These are phyloP conservation scores for Esteya vermicola DNA, from an alignment of 2,329 filamentous ascomycete species.

Conservation along the genomic window DNA sequence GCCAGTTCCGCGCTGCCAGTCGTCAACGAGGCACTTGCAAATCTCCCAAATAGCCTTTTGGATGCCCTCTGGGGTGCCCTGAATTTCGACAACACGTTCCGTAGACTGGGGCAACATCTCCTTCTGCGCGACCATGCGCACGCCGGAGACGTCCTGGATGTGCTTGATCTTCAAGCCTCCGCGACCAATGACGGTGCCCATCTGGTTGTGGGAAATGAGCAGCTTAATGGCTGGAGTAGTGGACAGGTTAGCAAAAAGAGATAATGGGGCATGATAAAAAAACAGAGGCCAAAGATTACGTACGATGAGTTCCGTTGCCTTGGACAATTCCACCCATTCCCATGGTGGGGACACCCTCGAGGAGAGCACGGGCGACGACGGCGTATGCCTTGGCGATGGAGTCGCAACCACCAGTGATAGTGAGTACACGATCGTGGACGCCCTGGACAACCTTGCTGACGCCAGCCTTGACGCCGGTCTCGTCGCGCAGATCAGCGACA, in stretches of 20 bases:
- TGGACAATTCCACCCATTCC: slow-evolving; percentile 88
- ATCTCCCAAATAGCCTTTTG: slow-evolving; percentile 98
- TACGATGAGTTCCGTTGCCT: slow-evolving; percentile 89
- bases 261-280: background rate
- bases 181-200: slow-evolving; percentile 97
- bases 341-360: slow-evolving; percentile 88
- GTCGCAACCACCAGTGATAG: slow-evolving; percentile 80
- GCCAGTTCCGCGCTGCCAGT: slow-evolving; percentile 92
- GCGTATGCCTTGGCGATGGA: slow-evolving; percentile 86
- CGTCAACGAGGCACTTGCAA: slow-evolving; percentile 93
- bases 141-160: slow-evolving; percentile 91
- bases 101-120: slow-evolving; percentile 99
- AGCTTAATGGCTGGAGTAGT: slow-evolving; percentile 68
- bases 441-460: slow-evolving; percentile 98
- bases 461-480: slow-evolving; percentile 94
- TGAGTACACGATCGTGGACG: slow-evolving; percentile 92
- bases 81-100: slow-evolving; percentile 92
- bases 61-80: slow-evolving; percentile 87
- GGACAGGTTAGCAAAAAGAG: background rate
- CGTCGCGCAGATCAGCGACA: slow-evolving; percentile 88
- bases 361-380: slow-evolving; percentile 77
- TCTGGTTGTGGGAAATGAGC: slow-evolving; percentile 98
- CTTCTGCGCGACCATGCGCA: slow-evolving; percentile 98
- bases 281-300: slow-evolving; percentile 24
- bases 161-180: slow-evolving; percentile 98